A percentile compares a stretch with the other conserved stretches of the same genome.
phyloP scores from a whole-genome alignment of 140 eudicot species.

The Stevia rebaudiana region DNA sequence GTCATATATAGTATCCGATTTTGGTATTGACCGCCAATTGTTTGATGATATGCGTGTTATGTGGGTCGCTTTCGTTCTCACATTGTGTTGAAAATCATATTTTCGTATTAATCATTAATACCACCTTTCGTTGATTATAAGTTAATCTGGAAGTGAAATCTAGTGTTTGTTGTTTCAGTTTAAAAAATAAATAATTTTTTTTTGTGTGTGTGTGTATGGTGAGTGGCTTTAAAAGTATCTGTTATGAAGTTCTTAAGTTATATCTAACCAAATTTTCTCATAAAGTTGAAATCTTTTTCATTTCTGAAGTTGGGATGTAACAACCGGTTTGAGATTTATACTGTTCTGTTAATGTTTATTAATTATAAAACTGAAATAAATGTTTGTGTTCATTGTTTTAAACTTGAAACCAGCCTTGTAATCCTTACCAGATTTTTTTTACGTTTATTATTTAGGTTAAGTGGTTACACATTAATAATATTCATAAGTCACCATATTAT shows the following conservation, averaged over 20 bases:
- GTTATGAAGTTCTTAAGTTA: not conserved
- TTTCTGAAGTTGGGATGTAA: not conserved
- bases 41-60: conserved; percentile 20
- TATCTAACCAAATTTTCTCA: not conserved
- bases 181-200: not conserved
- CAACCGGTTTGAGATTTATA: too few species aligned
- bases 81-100: not conserved
- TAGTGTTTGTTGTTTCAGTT: not conserved
- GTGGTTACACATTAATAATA: too few species aligned
- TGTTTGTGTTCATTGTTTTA: too few species aligned
- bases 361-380: too few species aligned
- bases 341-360: too few species aligned
- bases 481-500: too few species aligned
- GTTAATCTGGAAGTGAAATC: not conserved
- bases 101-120: too few species aligned
- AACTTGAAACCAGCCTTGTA: too few species aligned
- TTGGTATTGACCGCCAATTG: conserved; percentile 16
- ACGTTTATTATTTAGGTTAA: too few species aligned
- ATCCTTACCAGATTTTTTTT: too few species aligned
- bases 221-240: not conserved
- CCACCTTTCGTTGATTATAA: not conserved
- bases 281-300: conserved; percentile 8
- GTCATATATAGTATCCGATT: not conserved
- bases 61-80: conserved; percentile 4
- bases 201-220: not conserved